Evolutionary conservation across 179 eudicot genomes (phyloP).

Genomic region (Drosera spatulata): DNA sequence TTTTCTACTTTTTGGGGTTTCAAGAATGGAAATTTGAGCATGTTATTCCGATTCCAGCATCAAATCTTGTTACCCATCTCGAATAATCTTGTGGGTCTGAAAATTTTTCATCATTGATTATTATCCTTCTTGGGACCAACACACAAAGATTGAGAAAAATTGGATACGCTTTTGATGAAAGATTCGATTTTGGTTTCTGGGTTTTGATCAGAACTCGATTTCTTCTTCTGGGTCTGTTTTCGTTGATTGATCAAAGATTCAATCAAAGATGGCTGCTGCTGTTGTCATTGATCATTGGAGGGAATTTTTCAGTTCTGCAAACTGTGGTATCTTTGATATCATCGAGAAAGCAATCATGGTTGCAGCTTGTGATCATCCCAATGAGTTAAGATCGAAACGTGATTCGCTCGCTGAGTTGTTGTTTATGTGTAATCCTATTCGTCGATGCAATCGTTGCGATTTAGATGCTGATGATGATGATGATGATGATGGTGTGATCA

Average conservation of each 20-base stretch:
- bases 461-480: constrained; percentile 8
- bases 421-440: constrained; percentile 36
- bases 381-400: constrained; percentile 51
- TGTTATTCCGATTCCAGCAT: too few species aligned
- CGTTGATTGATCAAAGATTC: not conserved
- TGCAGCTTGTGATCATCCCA: constrained; percentile 76
- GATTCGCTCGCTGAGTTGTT: constrained; percentile 61
- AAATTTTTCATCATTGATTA: too few species aligned
- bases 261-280: constrained; percentile 17
- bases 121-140: too few species aligned
- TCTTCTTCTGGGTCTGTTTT: constrained; percentile 14
- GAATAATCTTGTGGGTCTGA: too few species aligned
- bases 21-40: too few species aligned
- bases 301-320: constrained; percentile 46
- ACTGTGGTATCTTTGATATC: constrained; percentile 64
- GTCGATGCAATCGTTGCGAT: constrained; percentile 55
- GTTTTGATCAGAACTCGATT: constrained; percentile 16
- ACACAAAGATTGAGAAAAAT: too few species aligned
- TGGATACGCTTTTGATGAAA: too few species aligned
- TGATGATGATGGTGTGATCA: constrained; percentile 6
- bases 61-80: too few species aligned
- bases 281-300: constrained; percentile 54
- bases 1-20: too few species aligned
- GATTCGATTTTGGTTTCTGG: constrained; percentile 22
- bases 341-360: constrained; percentile 69